Base-by-base conservation (phyloP, 1,139 yeast species). In the Zhuliangozyma blackwelliae region DNA sequence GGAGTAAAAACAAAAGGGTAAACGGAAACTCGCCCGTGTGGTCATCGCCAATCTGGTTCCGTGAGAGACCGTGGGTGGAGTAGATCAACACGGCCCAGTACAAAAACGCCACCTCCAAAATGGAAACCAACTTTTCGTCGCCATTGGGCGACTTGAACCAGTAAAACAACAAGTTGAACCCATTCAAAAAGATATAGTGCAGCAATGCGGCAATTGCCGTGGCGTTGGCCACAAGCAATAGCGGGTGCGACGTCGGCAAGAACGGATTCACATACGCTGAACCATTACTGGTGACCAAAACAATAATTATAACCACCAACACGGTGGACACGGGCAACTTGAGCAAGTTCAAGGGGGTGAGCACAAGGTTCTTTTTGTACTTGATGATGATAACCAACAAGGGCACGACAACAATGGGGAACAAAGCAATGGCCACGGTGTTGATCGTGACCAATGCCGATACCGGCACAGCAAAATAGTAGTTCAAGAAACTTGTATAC, bases 101-200 rank as follows among this genome's bases (percentile, higher is more conserved):
- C 2, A 76, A 38, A 21, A 72, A 54, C 16, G 81, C 71, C 10
- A 77, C 57, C 55, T 83, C 82, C 25, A 84, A 51, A n/a, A 83
- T 65, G 2, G 77, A 68, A 29, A 83, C 65, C 42, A 86, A 70
- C 55, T 87, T 88, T 50, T 84, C 88, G 53, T 80, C 94, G 48
- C 80, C 84, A 25, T 79, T 75, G 25, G 57, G 43, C 7, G 84
- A 80, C 47, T 74, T 71, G 32, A 73, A 51, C 40, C 67, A 63
- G 35, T 71, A 68, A 41, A 77, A 69, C 2, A 61, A 16, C 29
- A 53, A 48, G 40, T 67, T 68, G 29, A 66, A 49, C 10, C 64
- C 61, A 25, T 82, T 78, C 47, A 85, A 62, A 20, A 82, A 41
- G 3, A 73, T 31, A 50, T 81, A 83, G 50, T 82, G 82, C 33